Conservation (phyloP, 1,139 yeast genomes). For the Protomyces gravidus region DNA sequence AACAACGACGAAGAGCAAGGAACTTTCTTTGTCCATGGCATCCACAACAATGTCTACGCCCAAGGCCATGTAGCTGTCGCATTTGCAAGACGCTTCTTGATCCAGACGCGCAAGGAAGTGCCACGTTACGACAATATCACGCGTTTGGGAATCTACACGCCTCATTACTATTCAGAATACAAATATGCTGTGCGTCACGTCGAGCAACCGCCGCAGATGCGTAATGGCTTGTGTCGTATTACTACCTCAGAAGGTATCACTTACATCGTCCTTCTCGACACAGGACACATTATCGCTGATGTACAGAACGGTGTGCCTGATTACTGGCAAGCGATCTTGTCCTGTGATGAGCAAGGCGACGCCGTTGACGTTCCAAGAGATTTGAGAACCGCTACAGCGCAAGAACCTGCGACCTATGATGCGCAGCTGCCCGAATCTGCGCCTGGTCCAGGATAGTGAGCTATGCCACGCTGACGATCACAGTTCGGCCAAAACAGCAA, state of each 20-base stretch:
- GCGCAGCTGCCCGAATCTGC: too few species aligned
- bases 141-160: neutral
- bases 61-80: neutral
- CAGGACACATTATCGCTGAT: constrained; percentile 10
- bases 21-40: neutral
- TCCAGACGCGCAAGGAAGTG: neutral
- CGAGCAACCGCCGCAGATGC: neutral
- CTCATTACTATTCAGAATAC: neutral
- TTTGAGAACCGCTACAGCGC: too few species aligned
- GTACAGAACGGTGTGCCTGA: constrained; percentile 8
- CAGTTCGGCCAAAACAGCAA: too few species aligned
- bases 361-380: neutral
- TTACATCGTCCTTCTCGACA: constrained; percentile 5
- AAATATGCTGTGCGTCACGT: neutral
- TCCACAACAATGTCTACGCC: neutral
- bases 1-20: neutral
- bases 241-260: constrained; percentile 11
- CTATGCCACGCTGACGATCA: too few species aligned
- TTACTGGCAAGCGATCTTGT: constrained; percentile 3
- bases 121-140: neutral
- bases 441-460: too few species aligned
- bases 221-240: constrained; percentile 7
- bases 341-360: constrained; percentile 5
- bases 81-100: neutral
- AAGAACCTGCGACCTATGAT: too few species aligned